Evolutionary conservation across 768 basidiomycete genomes (phyloP).

Genomic region (Tricholoma furcatifolium): DNA sequence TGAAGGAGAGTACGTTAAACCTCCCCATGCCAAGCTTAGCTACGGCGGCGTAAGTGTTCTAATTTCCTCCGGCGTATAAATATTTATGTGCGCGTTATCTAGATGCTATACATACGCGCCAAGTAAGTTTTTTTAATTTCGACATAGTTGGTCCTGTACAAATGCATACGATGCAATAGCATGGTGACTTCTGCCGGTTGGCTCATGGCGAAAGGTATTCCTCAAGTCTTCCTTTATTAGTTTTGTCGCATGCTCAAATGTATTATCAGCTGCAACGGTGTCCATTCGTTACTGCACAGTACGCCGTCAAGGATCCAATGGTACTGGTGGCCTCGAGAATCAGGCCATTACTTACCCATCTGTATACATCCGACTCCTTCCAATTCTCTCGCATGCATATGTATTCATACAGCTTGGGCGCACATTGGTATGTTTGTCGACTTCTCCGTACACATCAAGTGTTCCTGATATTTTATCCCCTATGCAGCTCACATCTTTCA

Average conservation of each 20-base stretch:
- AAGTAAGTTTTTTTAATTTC: conserved; percentile 35
- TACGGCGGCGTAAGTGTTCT: conserved; percentile 63
- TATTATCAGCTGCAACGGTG: conserved; percentile 49
- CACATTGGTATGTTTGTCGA: conserved; percentile 43
- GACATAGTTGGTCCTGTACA: too few species aligned
- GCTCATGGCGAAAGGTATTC: conserved; percentile 63
- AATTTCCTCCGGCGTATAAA: background rate
- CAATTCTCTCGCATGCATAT: conserved; percentile 66
- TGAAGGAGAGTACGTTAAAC: conserved; percentile 61
- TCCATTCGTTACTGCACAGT: conserved; percentile 73
- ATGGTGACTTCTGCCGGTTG: conserved; percentile 67
- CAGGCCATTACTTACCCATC: conserved; percentile 76
- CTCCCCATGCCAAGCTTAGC: conserved; percentile 72
- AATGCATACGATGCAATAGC: too few species aligned
- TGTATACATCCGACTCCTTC: conserved; percentile 69
- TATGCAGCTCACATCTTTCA: conserved; percentile 48
- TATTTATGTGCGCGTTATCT: background rate
- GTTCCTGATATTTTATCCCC: background rate
- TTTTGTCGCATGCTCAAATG: background rate
- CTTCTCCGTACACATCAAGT: background rate
- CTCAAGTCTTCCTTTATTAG: background rate
- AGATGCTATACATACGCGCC: conserved; percentile 78
- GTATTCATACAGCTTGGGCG: conserved; percentile 66
- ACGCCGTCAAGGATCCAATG: conserved; percentile 61
- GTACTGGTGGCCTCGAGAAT: conserved; percentile 52